Evolutionary conservation across 2,329 filamentous ascomycete genomes (phyloP).

Genomic region (Trichophyton verrucosum): DNA sequence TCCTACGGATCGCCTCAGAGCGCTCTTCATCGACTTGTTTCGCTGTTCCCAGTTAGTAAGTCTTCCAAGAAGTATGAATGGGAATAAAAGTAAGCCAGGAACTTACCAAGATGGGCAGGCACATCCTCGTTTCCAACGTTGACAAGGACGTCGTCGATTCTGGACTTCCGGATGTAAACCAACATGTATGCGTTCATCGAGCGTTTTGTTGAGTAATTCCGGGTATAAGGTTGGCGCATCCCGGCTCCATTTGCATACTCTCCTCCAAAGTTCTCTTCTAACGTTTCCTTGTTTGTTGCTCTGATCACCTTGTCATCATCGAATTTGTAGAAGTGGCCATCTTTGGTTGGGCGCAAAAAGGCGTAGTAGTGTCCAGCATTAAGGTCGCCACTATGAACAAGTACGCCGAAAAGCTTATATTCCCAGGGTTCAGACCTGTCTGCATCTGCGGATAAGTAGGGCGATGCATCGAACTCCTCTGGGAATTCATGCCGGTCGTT

Average conservation of each 20-base stretch:
- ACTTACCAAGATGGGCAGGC: conserved; percentile 64
- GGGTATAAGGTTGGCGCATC: conserved; percentile 52
- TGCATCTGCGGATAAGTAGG: conserved; percentile 74
- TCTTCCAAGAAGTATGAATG: neutral
- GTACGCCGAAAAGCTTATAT: conserved; percentile 86
- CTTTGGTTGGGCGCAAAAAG: conserved; percentile 84
- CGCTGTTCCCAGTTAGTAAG: conserved; percentile 37
- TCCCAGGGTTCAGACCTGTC: conserved; percentile 80
- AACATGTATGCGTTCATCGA: conserved; percentile 95
- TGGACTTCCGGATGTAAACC: conserved; percentile 85
- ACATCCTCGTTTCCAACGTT: conserved; percentile 66
- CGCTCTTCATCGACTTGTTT: conserved; percentile 70
- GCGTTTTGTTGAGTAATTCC: conserved; percentile 51
- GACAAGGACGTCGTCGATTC: conserved; percentile 69
- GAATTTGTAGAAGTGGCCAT: conserved; percentile 91
- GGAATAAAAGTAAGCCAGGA: neutral
- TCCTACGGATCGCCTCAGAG: conserved; percentile 58
- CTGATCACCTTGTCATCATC: conserved; percentile 97
- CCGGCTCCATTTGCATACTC: conserved; percentile 57
- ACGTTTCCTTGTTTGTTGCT: conserved; percentile 75
- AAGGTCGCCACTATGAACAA: conserved; percentile 91
- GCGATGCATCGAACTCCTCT: conserved; percentile 50
- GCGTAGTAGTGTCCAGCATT: conserved; percentile 98
- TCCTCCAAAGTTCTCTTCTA: conserved; percentile 95
- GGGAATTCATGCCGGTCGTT: conserved; percentile 39